Conservation (phyloP, 1,139 yeast species). For the Zygoascus sp. region DNA sequence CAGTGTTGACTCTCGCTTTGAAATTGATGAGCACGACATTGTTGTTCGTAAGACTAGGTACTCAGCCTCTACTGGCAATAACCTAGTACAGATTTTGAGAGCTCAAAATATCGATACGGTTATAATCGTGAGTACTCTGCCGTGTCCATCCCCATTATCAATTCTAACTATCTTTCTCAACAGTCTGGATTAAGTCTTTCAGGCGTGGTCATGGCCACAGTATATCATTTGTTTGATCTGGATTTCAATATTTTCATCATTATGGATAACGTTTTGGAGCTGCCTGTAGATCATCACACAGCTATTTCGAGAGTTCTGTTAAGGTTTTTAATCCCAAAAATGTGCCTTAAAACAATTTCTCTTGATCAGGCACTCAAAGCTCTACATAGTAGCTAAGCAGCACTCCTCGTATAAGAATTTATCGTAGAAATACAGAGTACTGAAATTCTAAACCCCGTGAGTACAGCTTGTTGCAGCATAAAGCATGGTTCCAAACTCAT, state of each 20-base stretch:
- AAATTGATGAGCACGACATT: neutral
- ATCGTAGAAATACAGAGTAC: too few relatives aligned
- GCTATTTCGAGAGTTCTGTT: neutral
- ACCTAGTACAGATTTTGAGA: neutral
- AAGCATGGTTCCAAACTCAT: constrained; percentile 17
- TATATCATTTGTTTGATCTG: neutral
- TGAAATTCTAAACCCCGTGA: constrained; percentile 7
- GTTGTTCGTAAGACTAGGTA: neutral
- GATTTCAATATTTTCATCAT: neutral
- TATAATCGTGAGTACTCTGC: neutral
- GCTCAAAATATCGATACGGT: neutral
- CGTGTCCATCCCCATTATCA: neutral
- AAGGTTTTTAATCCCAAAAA: neutral
- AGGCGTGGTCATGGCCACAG: neutral
- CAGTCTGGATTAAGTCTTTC: neutral
- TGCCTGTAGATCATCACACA: neutral
- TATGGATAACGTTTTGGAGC: neutral
- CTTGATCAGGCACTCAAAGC: neutral
- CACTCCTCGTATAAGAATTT: too few relatives aligned
- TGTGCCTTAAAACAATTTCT: neutral
- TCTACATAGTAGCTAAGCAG: too few relatives aligned
- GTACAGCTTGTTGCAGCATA: constrained; percentile 13
- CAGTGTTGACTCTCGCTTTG: neutral
- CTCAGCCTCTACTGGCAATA: neutral
- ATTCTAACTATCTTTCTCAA: neutral